Base-by-base conservation (phyloP, 148 eudicot genomes). In the Fagopyrum esculentum region DNA sequence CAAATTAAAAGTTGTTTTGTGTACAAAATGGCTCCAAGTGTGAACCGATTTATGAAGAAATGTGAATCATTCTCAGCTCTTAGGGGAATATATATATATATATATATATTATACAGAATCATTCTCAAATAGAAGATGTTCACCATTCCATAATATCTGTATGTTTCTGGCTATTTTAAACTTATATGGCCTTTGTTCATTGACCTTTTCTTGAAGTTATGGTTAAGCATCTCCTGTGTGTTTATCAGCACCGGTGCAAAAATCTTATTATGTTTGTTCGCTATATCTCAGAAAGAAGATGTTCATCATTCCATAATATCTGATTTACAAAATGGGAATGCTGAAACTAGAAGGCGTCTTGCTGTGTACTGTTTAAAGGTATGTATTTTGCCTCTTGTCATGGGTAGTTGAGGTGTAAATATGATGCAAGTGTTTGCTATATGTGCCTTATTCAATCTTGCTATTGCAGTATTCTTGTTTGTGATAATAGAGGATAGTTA, bases 331-430 rank as follows among this genome's bases (percentile, higher is more conserved):
- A 96, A 96, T 88, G 99, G 99, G 73, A 90, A 88, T 79, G 77
- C 98, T 72, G 99, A 96, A 87, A 96, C 99, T 72, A 89, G 99
- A 84, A 84, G 98, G 78, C 94, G 99, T 51, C 89, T 96, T 77
- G 99, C 99, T 85, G 98, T 96, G 40, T 96, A 96, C 80, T 96
- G 99, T 81, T 85, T 96, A 72, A 96, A 96, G 99, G 99, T 96
- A 81, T 73, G 64, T 45, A 22, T 26, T 71, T 61, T 29, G 45
- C 47, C 66, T 71, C 64, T 35, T 75, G 49, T 61, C 35, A n/a
- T n/a, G 17, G 76, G 75, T 56, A 9, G 44, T 9, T 61, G 16
- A 46, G 57, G 45, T 29, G 44, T 79, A 73, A 55, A 61, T 40
- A 9, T 49, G 30, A n/a, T 74, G n/a, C 30, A 22, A 61, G 69